These are phyloP conservation scores for Starmerella roubikii DNA, from an alignment of 805 yeast species.

Conservation along the genomic window DNA sequence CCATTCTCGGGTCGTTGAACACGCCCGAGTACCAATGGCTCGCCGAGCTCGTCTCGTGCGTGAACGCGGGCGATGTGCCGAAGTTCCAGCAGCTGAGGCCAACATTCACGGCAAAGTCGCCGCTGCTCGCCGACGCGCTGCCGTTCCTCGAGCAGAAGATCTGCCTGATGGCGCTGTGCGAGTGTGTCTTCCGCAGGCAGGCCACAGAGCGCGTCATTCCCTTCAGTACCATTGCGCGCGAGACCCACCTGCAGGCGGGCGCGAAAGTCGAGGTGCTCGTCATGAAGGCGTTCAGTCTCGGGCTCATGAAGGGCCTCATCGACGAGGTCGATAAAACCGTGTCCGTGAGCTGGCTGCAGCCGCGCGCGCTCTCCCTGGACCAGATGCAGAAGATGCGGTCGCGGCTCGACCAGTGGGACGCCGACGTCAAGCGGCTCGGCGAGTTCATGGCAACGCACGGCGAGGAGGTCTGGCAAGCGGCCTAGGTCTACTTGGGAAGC, in stretches of 20 bases:
- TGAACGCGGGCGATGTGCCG: constrained; percentile 66
- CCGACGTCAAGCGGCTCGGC: constrained; percentile 53
- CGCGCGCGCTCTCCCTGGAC: constrained; percentile 70
- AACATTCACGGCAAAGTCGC: constrained; percentile 32
- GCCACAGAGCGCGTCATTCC: constrained; percentile 52
- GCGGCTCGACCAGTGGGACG: constrained; percentile 66
- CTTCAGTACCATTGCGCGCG: constrained; percentile 59
- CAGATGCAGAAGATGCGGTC: constrained; percentile 69
- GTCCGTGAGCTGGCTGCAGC: constrained; percentile 88
- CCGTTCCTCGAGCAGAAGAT: constrained; percentile 76
- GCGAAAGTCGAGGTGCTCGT: constrained; percentile 81
- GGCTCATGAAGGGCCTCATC: constrained; percentile 74
- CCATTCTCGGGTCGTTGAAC: constrained; percentile 38
- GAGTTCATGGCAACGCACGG: constrained; percentile 12
- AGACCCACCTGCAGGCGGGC: constrained; percentile 45
- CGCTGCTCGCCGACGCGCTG: constrained; percentile 44
- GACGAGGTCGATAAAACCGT: constrained; percentile 74
- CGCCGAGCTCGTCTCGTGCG: constrained; percentile 48
- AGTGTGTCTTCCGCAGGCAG: constrained; percentile 65
- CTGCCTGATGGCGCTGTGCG: constrained; percentile 82
- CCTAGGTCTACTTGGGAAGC: too few species aligned
- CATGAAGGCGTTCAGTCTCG: constrained; percentile 79
- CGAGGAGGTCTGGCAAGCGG: neutral
- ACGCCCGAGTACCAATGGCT: constrained; percentile 44
- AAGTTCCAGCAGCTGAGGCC: constrained; percentile 41